Conservation (phyloP, 2,329 filamentous ascomycete species). For the Aureobasidium sp. region DNA sequence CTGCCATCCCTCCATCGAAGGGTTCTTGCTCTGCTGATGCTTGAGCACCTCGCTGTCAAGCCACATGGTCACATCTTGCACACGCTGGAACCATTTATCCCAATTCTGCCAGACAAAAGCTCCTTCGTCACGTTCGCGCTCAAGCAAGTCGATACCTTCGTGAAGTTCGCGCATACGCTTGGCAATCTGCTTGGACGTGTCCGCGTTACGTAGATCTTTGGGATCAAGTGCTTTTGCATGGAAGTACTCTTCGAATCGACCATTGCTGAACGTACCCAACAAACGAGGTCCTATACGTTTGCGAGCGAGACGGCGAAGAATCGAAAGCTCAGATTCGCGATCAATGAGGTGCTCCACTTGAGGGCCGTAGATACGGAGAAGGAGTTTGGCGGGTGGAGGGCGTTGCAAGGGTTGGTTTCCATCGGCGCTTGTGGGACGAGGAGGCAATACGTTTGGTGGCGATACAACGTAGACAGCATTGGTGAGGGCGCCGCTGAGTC, state of each 20-base stretch:
- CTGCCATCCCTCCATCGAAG: slow-evolving; percentile 50
- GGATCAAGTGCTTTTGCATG: slow-evolving; percentile 73
- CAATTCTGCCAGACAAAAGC: slow-evolving; percentile 86
- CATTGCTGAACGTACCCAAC: slow-evolving; percentile 86
- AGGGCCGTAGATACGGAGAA: slow-evolving; percentile 87
- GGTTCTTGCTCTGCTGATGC: slow-evolving; percentile 2
- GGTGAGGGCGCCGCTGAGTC: slow-evolving; percentile 83
- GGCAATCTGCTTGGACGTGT: slow-evolving; percentile 85
- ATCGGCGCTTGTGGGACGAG: slow-evolving; percentile 27
- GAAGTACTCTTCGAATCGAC: slow-evolving; percentile 91
- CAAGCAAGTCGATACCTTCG: slow-evolving; percentile 79
- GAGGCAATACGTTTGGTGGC: slow-evolving; percentile 57
- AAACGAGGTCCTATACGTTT: slow-evolving; percentile 91
- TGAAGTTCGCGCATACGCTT: slow-evolving; percentile 97
- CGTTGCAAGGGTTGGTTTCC: slow-evolving; percentile 17
- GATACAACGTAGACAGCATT: slow-evolving; percentile 95
- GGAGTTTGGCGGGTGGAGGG: slow-evolving; percentile 55
- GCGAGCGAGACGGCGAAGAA: slow-evolving; percentile 73
- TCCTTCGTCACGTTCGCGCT: slow-evolving; percentile 66
- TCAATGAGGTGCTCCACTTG: slow-evolving; percentile 96
- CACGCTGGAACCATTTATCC: slow-evolving; percentile 78
- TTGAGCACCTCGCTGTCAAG: slow-evolving; percentile 49
- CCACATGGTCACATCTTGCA: slow-evolving; percentile 51
- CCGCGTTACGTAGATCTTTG: slow-evolving; percentile 65
- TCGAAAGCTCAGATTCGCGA: slow-evolving; percentile 77